Evolutionary conservation across 1,284 basidiomycete species (phyloP).

Genomic region (Moesziomyces parantarcticus): DNA sequence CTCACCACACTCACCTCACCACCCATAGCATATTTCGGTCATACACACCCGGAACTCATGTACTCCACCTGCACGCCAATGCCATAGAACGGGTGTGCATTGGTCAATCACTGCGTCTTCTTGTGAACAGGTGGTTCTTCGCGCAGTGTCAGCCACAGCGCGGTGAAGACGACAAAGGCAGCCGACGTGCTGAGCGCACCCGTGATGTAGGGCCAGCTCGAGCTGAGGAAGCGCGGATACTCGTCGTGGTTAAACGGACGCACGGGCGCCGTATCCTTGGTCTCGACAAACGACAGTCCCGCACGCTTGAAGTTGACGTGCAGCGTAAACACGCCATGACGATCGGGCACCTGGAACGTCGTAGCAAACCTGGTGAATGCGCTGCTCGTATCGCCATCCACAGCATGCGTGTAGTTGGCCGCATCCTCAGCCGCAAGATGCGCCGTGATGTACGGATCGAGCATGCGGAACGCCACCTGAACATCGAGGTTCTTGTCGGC

Average conservation of each 20-base stretch:
- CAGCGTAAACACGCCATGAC: slow-evolving; percentile 98
- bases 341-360: slow-evolving; percentile 86
- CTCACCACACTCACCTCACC: not conserved
- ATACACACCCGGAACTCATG: slow-evolving; percentile 5
- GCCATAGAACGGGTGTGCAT: not conserved
- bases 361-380: slow-evolving; percentile 74
- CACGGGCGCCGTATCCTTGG: slow-evolving; percentile 82
- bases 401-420: slow-evolving; percentile 10
- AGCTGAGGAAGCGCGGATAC: slow-evolving; percentile 90
- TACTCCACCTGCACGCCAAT: slow-evolving; percentile 8
- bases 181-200: slow-evolving; percentile 87
- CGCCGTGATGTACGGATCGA: slow-evolving; percentile 75
- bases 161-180: slow-evolving; percentile 84
- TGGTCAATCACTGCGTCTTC: slow-evolving; percentile 20
- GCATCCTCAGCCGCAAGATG: slow-evolving; percentile 32
- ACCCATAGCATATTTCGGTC: slow-evolving; percentile 22
- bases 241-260: slow-evolving; percentile 94
- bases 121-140: slow-evolving; percentile 15
- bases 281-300: slow-evolving; percentile 79
- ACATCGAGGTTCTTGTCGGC: slow-evolving; percentile 79
- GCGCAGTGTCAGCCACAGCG: slow-evolving; percentile 76
- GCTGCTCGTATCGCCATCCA: slow-evolving; percentile 26
- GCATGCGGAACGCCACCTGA: slow-evolving; percentile 96
- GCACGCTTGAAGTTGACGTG: slow-evolving; percentile 86
- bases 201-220: slow-evolving; percentile 93